Conservation (phyloP, 257 asterid species). For the Solanum ahanhuiri region DNA sequence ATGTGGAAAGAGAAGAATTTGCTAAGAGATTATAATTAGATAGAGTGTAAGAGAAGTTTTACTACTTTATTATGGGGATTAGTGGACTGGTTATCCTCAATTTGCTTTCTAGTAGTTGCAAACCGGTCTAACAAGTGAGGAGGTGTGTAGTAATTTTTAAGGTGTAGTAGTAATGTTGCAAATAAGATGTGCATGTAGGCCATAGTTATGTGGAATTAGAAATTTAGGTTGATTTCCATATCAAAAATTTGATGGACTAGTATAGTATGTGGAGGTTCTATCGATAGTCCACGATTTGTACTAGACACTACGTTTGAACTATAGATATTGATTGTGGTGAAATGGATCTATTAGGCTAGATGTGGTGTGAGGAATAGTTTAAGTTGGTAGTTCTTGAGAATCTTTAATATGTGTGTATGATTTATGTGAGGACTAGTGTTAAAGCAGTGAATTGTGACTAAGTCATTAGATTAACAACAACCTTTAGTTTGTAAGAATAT, state of each 20-base stretch:
- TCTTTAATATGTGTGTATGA: neutral
- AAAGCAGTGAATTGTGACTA: too few relatives aligned
- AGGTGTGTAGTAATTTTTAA: neutral
- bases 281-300: neutral
- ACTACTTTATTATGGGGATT: too few relatives aligned
- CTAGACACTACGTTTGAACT: neutral
- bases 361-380: neutral
- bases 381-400: neutral
- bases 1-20: neutral
- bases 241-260: too few relatives aligned
- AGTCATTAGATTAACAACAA: neutral
- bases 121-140: neutral
- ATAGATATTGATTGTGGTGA: neutral
- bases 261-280: too few relatives aligned
- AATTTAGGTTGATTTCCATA: too few relatives aligned
- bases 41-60: neutral
- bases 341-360: too few relatives aligned
- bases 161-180: too few relatives aligned
- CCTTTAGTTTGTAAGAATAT: neutral
- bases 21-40: neutral
- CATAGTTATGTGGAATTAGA: too few relatives aligned
- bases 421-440: too few relatives aligned
- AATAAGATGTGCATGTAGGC: too few relatives aligned
- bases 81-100: neutral
- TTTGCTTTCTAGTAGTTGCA: neutral